Evolutionary conservation across 306 rosid species (phyloP), one percentile per base, ranked within the genome.

Genomic region (Rosa chinensis): DNA sequence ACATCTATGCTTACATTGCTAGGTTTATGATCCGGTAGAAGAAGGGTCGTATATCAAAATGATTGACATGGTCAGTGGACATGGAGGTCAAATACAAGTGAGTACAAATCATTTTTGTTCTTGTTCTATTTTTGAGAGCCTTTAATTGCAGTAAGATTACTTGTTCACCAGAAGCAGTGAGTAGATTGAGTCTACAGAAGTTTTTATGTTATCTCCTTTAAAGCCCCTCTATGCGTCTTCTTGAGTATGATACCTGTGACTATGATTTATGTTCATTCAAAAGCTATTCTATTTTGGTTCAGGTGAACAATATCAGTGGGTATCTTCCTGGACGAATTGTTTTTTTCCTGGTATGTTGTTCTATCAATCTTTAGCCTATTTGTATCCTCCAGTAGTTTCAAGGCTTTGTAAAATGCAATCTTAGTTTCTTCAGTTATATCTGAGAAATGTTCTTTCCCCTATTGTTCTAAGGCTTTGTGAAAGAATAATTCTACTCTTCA

Each of bases 311-410:
- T 81, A 95, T 95, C 90, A 91, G 99, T 74, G 98, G 99, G 77
- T 95, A 95, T 88, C 99, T 95, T 77, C 99, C 99, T 52, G 99
- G 99, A 49, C 92, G 99, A 74, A 93, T 91, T 85, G 98, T 95
- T 49, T 95, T 95, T 83, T 95, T 93, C 92, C 85, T 95, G 96
- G 99, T 95, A 93, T 72, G 93, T 70, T 80, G 8, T 78, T 80
- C 73, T 47, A 62, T 69, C 73, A 50, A 23, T 66, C 47, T 77
- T 61, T 35, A 66, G 62, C 75, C 10, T 64, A 44, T 35, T 28
- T 59, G 37, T 56, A 12, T 75, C 28, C 11, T 35, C 50, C 69
- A 23, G 18, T 39, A 25, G 13, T 45, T 52, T 66, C 12, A 42
- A n/a, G 66, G 73, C 68, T 70, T 74, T 53, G 35, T 52, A 78